Base-by-base conservation (phyloP, 306 rosid genomes). In the Ormosia semicastrata region DNA sequence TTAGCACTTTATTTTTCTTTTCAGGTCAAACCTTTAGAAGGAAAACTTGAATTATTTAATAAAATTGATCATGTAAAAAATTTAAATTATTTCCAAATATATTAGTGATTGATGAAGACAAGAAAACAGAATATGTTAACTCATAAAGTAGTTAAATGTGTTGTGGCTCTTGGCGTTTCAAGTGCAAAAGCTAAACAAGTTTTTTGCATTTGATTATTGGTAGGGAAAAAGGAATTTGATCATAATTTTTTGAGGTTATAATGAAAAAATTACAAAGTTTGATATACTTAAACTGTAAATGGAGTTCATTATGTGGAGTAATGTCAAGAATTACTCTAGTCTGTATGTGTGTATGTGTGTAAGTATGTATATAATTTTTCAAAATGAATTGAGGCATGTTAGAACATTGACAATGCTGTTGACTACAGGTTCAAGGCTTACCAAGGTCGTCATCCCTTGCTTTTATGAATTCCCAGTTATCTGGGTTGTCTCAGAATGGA, bases 401-500 rank as follows among this genome's bases (percentile, higher is more conserved):
- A 34, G 41, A 54, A 50, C 60, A 71, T 71, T 66, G 59, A 73
- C 66, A 49, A 43, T 73, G 77, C 83, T 73, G 76, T 66, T 81
- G 68, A 77, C 52, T 79, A 59, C 88, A 93, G 95, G 92, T 91
- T 83, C 98, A 92, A 82, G 94, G 88, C 86, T 74, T 92, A 80
- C 88, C 95, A 41, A 93, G 97, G 86, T 74, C 95, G n/a, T 73
- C 98, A 5, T 84, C 93, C 71, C 89, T 92, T 73, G 96, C 96
- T 68, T 93, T 89, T 86, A 85, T 93, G 94, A 95, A 77, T 85
- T 72, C 91, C 76, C 99, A 91, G 81, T 85, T 91, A 81, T 82
- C 97, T 60, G 97, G 91, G 72, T 82, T 96, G 87, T 72, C 94
- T 72, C 97, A 93, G 91, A 93, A 92, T 83, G 99, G 98, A 86